phyloP scores from a whole-genome alignment of 352 stramenopile species.

The Phytophthora meadii region DNA sequence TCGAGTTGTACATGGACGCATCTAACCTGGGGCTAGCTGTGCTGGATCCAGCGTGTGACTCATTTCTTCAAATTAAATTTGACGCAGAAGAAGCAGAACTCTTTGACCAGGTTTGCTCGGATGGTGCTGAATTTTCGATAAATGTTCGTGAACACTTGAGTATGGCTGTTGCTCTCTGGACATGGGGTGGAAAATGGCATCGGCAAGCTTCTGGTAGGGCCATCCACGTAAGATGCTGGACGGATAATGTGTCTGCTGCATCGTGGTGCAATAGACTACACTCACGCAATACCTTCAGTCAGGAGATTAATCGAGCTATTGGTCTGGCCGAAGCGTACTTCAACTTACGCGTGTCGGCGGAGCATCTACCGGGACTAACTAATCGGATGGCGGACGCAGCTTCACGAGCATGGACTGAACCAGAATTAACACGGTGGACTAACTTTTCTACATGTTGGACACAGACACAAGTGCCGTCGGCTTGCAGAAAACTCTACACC shows the following conservation, averaged over 20 bases:
- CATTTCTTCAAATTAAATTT: slow-evolving; percentile 19
- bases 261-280: slow-evolving; percentile 26
- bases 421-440: slow-evolving; percentile 11
- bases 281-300: slow-evolving; percentile 13
- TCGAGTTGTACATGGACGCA: slow-evolving; percentile 25
- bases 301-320: slow-evolving; percentile 47
- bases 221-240: slow-evolving; percentile 31
- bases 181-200: slow-evolving; percentile 27
- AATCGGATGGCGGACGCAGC: slow-evolving; percentile 41
- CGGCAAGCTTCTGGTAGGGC: background rate
- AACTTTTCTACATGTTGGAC: slow-evolving; percentile 17
- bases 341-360: slow-evolving; percentile 15
- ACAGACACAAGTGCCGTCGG: slow-evolving; percentile 5
- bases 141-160: slow-evolving; percentile 43
- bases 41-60: slow-evolving; percentile 4
- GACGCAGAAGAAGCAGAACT: background rate
- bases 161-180: slow-evolving; percentile 24
- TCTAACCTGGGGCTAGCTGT: slow-evolving; percentile 9
- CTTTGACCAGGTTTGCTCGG: background rate
- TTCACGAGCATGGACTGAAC: background rate
- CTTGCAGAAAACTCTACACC: slow-evolving; percentile 20
- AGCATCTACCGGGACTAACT: slow-evolving; percentile 14
- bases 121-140: slow-evolving; percentile 26
- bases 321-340: slow-evolving; percentile 25
- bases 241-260: slow-evolving; percentile 35